These are phyloP conservation scores for Lentinula boryana DNA, from an alignment of 768 basidiomycete species.

Conservation along the genomic window DNA sequence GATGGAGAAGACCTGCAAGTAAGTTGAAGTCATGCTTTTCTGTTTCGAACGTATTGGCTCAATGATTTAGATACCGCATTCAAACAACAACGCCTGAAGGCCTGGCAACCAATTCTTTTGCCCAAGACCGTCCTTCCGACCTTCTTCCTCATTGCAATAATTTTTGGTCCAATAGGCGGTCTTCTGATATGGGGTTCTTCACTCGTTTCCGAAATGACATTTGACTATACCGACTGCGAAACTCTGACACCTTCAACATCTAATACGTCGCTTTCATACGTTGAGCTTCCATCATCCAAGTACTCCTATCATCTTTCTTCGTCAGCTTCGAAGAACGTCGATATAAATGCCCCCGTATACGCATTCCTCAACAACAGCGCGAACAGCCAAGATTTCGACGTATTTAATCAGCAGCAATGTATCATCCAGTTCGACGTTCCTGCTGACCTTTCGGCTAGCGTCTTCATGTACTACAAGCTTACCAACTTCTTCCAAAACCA, in stretches of 20 bases:
- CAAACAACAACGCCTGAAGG: constrained; percentile 98
- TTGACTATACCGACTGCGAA: constrained; percentile 95
- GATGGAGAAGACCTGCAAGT: constrained; percentile 85
- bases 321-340: constrained; percentile 43
- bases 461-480: constrained; percentile 94
- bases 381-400: constrained; percentile 35
- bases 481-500: constrained; percentile 99
- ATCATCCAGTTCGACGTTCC: constrained; percentile 80
- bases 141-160: constrained; percentile 87
- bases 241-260: constrained; percentile 41
- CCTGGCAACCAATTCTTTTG: constrained; percentile 99
- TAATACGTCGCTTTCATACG: constrained; percentile 30
- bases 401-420: constrained; percentile 52
- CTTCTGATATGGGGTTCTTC: constrained; percentile 84
- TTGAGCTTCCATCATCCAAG: constrained; percentile 56
- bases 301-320: constrained; percentile 62
- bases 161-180: constrained; percentile 96
- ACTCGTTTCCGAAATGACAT: constrained; percentile 86
- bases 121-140: constrained; percentile 97
- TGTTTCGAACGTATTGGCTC: constrained; percentile 3
- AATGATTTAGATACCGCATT: constrained; percentile 81
- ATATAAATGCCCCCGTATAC: constrained; percentile 58
- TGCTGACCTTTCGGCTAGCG: constrained; percentile 61
- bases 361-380: constrained; percentile 62
- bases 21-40: constrained; percentile 21